Percentiles rank a stretch among this genome's conserved stretches.
These are phyloP conservation scores for Ogataea paraovalis DNA, from an alignment of 805 yeast species.

Conservation along the genomic window DNA sequence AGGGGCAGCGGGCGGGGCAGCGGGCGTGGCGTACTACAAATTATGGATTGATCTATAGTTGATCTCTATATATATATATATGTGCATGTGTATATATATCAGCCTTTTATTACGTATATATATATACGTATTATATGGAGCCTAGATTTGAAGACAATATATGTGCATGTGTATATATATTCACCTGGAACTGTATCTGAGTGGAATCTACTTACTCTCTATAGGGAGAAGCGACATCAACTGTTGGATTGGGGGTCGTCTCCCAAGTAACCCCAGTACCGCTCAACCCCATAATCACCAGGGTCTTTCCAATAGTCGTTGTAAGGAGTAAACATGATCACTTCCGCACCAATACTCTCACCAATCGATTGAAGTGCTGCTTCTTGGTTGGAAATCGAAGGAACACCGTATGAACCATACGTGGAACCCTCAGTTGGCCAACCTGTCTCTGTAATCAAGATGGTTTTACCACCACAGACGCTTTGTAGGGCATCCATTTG, in stretches of 20 bases:
- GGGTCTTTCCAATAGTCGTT: constrained; percentile 61
- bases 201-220: too few relatives aligned
- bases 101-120: too few relatives aligned
- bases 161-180: too few relatives aligned
- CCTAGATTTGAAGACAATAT: too few relatives aligned
- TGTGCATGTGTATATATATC: too few relatives aligned
- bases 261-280: constrained; percentile 46
- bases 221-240: too few relatives aligned
- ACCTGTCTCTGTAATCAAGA: constrained; percentile 60
- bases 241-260: not conserved
- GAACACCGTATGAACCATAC: constrained; percentile 48
- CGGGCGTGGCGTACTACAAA: too few relatives aligned
- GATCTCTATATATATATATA: too few relatives aligned
- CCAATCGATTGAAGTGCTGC: constrained; percentile 49
- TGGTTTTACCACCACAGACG: constrained; percentile 47
- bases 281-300: constrained; percentile 55
- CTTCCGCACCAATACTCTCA: constrained; percentile 41
- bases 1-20: too few relatives aligned
- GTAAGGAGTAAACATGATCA: constrained; percentile 55
- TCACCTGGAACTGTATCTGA: too few relatives aligned
- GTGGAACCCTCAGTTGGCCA: constrained; percentile 63
- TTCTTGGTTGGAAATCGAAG: constrained; percentile 48
- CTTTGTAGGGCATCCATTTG: constrained; percentile 43
- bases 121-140: too few relatives aligned
- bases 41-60: too few relatives aligned